Evolutionary conservation across 2,329 filamentous ascomycete species (phyloP).

Genomic region (Monilinia vaccinii-corymbosi): DNA sequence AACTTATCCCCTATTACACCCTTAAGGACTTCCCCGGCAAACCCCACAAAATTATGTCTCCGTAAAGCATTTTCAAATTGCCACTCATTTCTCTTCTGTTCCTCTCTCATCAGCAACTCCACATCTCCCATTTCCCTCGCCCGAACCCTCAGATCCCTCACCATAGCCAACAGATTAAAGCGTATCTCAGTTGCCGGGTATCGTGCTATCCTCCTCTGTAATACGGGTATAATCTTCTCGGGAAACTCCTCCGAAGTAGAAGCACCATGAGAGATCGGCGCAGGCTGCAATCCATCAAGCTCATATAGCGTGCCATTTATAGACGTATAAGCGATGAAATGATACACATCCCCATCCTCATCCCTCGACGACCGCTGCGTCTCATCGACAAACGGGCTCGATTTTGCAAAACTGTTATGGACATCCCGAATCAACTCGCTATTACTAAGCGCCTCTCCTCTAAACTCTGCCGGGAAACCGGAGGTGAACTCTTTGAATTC

Average conservation of each 20-base stretch:
- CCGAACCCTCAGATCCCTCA: constrained; percentile 67
- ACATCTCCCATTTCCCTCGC: constrained; percentile 75
- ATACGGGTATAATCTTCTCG: constrained; percentile 72
- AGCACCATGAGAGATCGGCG: constrained; percentile 78
- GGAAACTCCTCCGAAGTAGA: constrained; percentile 67
- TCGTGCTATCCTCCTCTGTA: constrained; percentile 72
- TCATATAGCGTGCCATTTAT: constrained; percentile 80
- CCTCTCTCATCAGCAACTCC: constrained; percentile 69
- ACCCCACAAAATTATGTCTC: constrained; percentile 92
- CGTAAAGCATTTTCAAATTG: constrained; percentile 89
- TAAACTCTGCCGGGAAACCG: constrained; percentile 56
- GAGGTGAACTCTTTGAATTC: constrained; percentile 66
- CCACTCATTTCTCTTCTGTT: constrained; percentile 79
- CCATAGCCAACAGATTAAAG: constrained; percentile 93
- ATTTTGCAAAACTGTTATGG: constrained; percentile 66
- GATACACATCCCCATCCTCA: constrained; percentile 79
- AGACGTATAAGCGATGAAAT: constrained; percentile 92
- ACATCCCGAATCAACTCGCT: constrained; percentile 49
- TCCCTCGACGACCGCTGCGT: constrained; percentile 60
- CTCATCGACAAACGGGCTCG: constrained; percentile 87
- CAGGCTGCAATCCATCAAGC: constrained; percentile 86
- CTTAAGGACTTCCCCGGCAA: constrained; percentile 83
- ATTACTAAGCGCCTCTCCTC: constrained; percentile 63
- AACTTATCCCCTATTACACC: constrained; percentile 72
- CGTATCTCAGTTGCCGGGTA: constrained; percentile 85